Conservation (phyloP, 2,329 filamentous ascomycete genomes). For the Pseudogymnoascus sp. region DNA sequence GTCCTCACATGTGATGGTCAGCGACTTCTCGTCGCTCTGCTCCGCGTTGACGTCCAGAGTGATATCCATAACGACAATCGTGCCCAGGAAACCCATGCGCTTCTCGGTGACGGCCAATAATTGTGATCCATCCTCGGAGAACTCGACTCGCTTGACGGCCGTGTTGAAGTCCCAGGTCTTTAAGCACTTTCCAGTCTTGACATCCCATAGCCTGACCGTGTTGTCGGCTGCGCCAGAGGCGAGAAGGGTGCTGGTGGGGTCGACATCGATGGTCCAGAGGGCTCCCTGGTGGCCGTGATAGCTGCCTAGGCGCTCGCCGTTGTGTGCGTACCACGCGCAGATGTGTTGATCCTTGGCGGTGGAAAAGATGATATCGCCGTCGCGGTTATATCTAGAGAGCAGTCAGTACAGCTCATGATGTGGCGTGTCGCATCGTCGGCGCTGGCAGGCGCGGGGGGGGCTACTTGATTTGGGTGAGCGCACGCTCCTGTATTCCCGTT, state of each 20-base stretch:
- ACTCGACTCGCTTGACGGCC: constrained; percentile 95
- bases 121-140: constrained; percentile 85
- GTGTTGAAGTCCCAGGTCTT: constrained; percentile 98
- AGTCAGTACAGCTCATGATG: constrained; percentile 18
- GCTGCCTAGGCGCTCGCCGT: constrained; percentile 93
- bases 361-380: constrained; percentile 95
- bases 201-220: constrained; percentile 94
- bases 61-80: constrained; percentile 89
- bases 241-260: constrained; percentile 83
- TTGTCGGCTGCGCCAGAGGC: constrained; percentile 96
- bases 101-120: constrained; percentile 95
- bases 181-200: constrained; percentile 83
- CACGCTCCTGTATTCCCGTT: constrained; percentile 58
- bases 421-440: constrained; percentile 5
- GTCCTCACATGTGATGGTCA: constrained; percentile 88
- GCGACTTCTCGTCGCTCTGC: constrained; percentile 72
- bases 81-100: constrained; percentile 92
- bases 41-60: constrained; percentile 71
- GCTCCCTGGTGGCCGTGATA: constrained; percentile 96
- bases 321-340: constrained; percentile 94
- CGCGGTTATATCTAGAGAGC: constrained; percentile 66
- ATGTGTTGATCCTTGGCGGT: constrained; percentile 94
- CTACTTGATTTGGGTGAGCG: constrained; percentile 88
- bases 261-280: constrained; percentile 97
- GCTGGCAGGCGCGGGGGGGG: constrained; percentile 18